These are phyloP conservation scores for Zelopaecilomyces penicillatus DNA, from an alignment of 2,329 filamentous ascomycete species.

Conservation along the genomic window DNA sequence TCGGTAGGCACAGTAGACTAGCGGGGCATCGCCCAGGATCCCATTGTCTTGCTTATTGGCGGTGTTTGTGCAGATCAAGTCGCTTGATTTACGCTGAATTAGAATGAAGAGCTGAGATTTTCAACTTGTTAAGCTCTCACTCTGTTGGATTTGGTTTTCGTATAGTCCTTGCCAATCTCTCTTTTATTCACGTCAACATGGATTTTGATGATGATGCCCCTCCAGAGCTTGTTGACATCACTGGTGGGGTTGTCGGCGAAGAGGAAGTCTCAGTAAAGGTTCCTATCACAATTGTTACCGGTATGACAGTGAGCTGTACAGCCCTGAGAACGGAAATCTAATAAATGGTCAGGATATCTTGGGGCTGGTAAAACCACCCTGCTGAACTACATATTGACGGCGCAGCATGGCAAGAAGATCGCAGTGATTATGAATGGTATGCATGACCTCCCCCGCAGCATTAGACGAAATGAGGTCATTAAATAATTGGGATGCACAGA, in stretches of 20 bases:
- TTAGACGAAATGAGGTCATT: background rate
- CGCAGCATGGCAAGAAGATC: conserved; percentile 94
- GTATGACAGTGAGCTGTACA: conserved; percentile 28
- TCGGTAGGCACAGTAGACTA: conserved; percentile 9
- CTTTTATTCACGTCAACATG: conserved; percentile 31
- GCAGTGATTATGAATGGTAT: conserved; percentile 89
- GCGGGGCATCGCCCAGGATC: conserved; percentile 6
- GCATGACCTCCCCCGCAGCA: conserved; percentile 3
- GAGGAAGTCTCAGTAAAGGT: conserved; percentile 55
- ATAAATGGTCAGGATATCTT: conserved; percentile 60
- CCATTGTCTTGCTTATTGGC: too few species aligned
- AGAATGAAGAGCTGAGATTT: too few species aligned
- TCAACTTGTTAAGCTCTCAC: background rate
- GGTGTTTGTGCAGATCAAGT: too few species aligned
- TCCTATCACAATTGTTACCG: conserved; percentile 78
- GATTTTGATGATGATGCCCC: conserved; percentile 59
- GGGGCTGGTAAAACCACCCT: conserved; percentile 93
- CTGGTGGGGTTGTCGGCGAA: conserved; percentile 23
- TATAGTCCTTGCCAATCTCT: background rate
- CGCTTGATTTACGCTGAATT: too few species aligned
- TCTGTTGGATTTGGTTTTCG: background rate
- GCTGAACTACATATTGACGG: conserved; percentile 90
- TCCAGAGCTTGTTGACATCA: conserved; percentile 52
- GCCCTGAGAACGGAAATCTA: background rate
- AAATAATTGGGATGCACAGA: conserved; percentile 36